These are phyloP conservation scores for Lagenidium sp. DNA, from an alignment of 352 stramenopile species.

Conservation along the genomic window DNA sequence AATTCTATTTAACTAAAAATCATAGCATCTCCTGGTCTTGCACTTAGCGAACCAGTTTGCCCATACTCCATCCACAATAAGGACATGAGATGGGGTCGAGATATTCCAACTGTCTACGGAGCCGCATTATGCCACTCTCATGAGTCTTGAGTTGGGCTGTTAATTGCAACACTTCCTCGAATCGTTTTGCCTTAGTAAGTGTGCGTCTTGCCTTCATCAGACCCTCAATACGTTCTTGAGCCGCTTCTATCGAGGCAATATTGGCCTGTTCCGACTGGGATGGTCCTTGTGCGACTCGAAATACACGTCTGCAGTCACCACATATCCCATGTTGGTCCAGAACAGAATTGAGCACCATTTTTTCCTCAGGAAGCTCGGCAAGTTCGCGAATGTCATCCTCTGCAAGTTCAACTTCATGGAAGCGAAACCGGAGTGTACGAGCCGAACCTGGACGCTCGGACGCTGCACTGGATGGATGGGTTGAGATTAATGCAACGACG, in stretches of 20 bases:
- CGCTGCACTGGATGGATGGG: too few species aligned
- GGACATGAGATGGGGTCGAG: conserved; percentile 29
- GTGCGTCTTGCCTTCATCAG: too few species aligned
- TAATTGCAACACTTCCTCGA: conserved; percentile 17
- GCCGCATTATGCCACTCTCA: conserved; percentile 13
- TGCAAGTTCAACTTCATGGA: too few species aligned
- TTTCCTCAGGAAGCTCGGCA: conserved; percentile 2
- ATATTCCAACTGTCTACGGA: conserved; percentile 28
- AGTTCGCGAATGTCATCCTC: too few species aligned
- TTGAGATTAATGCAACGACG: too few species aligned
- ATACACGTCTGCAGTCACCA: conserved; percentile 33
- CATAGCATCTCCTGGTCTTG: too few species aligned
- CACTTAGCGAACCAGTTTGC: too few species aligned
- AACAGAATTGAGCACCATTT: conserved; percentile 4
- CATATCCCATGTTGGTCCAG: conserved; percentile 36
- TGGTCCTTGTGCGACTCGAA: conserved; percentile 27
- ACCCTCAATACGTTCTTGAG: conserved; percentile 16
- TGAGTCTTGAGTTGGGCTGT: conserved; percentile 17
- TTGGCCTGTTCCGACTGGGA: conserved; percentile 12
- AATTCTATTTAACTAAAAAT: background rate
- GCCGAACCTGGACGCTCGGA: too few species aligned
- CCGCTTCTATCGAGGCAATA: conserved; percentile 11
- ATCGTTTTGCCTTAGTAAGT: conserved; percentile 24
- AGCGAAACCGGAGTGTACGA: too few species aligned
- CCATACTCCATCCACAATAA: conserved; percentile 8